These are phyloP conservation scores for Sonneratia caseolaris DNA, from an alignment of 345 rosid species.

Conservation along the genomic window DNA sequence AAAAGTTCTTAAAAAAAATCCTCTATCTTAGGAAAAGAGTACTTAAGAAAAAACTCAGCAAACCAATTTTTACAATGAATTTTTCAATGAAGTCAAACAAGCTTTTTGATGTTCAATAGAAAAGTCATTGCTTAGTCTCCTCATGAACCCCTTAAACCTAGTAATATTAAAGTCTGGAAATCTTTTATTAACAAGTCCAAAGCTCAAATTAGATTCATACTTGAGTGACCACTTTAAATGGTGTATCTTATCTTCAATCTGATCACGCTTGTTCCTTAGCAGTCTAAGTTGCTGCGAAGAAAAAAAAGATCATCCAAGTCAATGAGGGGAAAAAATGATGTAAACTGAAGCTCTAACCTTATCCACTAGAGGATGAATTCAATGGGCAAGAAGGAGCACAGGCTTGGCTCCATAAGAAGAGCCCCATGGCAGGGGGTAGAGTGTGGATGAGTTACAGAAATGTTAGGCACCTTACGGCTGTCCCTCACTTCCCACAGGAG, in stretches of 20 bases:
- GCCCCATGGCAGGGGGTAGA: not conserved
- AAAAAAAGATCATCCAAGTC: not conserved
- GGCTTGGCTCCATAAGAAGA: not conserved
- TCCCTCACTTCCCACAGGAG: slow-evolving; percentile 73
- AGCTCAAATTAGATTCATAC: slow-evolving; percentile 25
- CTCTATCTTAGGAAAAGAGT: not conserved
- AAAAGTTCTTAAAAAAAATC: not conserved
- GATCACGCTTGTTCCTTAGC: slow-evolving; percentile 73
- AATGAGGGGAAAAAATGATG: not conserved
- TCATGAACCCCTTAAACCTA: not conserved
- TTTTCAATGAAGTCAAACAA: too few species aligned
- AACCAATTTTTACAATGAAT: too few species aligned
- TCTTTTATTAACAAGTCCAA: not conserved
- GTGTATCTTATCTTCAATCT: slow-evolving; percentile 79
- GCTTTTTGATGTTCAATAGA: too few species aligned
- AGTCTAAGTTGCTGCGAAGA: slow-evolving; percentile 51
- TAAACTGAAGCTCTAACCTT: not conserved
- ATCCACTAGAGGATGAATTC: not conserved
- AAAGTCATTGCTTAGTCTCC: not conserved
- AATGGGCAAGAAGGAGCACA: not conserved
- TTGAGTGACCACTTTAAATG: slow-evolving; percentile 74
- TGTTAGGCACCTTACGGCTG: slow-evolving; percentile 49
- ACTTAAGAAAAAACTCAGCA: not conserved
- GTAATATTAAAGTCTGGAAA: not conserved
- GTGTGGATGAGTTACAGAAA: not conserved